Percentiles rank a stretch among this genome's conserved stretches.
Conservation (phyloP, 257 asterid genomes). For the Euphrasia confusa region DNA sequence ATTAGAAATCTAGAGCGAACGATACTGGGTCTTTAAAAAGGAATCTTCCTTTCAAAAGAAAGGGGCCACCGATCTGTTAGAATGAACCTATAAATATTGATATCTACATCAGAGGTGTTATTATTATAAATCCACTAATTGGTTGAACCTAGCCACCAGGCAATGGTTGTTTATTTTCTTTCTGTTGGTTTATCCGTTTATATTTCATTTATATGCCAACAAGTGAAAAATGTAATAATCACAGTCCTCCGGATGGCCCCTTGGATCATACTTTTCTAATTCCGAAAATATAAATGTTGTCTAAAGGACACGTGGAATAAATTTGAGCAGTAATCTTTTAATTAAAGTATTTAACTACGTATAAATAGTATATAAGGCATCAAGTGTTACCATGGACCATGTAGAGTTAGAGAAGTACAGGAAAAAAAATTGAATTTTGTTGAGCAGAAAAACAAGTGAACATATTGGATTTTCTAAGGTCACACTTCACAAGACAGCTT, state of each 20-base stretch:
- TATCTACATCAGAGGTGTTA: not conserved
- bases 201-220: not conserved
- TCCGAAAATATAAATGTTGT: not conserved
- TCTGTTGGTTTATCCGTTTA: too few species aligned
- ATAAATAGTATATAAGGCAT: not conserved
- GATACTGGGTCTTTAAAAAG: not conserved
- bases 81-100: slow-evolving; percentile 9
- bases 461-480: not conserved
- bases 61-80: not conserved
- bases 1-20: not conserved
- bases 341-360: not conserved
- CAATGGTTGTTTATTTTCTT: not conserved
- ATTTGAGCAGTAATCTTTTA: slow-evolving; percentile 4
- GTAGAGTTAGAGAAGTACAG: not conserved
- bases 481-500: not conserved
- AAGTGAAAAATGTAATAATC: not conserved
- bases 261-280: too few species aligned
- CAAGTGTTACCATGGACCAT: not conserved
- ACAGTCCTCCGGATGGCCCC: too few species aligned
- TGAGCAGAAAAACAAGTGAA: not conserved
- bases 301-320: not conserved
- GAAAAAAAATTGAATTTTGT: not conserved
- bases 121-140: not conserved
- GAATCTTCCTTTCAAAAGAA: too few species aligned
- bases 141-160: not conserved